A percentile compares a stretch with the other conserved stretches of the same genome.
Conservation (phyloP, 2,329 filamentous ascomycete species). For the Zymoseptoria ardabiliae region DNA sequence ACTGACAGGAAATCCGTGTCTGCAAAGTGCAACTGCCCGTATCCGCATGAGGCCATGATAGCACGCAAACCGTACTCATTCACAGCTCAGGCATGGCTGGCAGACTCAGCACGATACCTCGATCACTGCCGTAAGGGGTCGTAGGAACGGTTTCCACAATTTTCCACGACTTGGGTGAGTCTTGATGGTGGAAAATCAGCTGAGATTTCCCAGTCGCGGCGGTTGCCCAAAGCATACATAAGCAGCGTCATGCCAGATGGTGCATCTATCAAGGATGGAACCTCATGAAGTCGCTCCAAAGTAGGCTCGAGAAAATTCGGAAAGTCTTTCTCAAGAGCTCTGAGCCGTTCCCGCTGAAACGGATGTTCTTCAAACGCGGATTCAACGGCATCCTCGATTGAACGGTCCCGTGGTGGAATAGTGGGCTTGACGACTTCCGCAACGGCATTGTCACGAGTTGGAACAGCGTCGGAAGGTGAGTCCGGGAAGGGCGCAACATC, state of each 20-base stretch:
- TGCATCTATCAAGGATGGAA: not conserved
- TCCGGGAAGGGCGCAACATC: no score
- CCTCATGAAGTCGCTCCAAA: not conserved
- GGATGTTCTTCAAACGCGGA: not conserved
- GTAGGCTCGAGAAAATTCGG: not conserved
- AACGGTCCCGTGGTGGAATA: not conserved
- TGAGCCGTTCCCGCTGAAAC: conserved; percentile 1
- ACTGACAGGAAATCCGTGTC: no score
- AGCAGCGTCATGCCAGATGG: conserved; percentile 1
- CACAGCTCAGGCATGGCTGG: no score
- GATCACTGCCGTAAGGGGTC: no score
- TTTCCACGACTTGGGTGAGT: not conserved
- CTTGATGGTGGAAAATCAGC: not conserved
- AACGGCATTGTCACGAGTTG: not conserved
- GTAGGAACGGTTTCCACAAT: no score
- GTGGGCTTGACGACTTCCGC: not conserved
- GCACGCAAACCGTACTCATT: no score
- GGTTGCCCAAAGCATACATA: not conserved
- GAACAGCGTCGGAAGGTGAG: no score
- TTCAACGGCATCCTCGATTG: not conserved
- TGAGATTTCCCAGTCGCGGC: conserved; percentile 1
- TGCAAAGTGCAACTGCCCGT: no score
- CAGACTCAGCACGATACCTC: no score
- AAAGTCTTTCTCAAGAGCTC: not conserved
- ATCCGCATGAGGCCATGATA: no score